Base-by-base conservation (phyloP, 495 filamentous ascomycete species). In the Symbiotaphrina buchneri region DNA sequence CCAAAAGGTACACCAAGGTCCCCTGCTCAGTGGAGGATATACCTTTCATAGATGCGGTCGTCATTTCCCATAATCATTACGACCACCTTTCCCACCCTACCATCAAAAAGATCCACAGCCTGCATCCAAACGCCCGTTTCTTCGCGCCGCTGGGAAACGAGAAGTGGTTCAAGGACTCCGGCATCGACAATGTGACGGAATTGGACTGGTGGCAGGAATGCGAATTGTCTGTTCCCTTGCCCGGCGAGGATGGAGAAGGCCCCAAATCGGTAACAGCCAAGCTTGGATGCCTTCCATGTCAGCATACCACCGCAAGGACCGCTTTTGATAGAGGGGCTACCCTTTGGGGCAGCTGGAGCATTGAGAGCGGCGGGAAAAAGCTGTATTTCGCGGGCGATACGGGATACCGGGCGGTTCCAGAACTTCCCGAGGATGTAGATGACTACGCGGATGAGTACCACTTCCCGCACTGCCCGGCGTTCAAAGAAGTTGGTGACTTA, bases 141-240 rank as follows among this genome's bases (percentile, higher is more conserved):
- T 87, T 93, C 36, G 84, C 77, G 13, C 80, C 80, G 0, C 47
- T 95, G 1, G 82, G 84, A n/a, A 71, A 87, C 33, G 79, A 79
- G 52, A 48, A 66, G 30, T 95, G 87, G 87, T 94, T 95, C 48
- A 51, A 52, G 27, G 35, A 49, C 2, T 60, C 55, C 18, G 78
- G 76, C 1, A 62, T 93, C 27, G 20, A 58, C 0, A 74, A 74
- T 21, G 71, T 87, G 24, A 85, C 77, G 1, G 85, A 94, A 52
- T 46, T 93, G 45, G 87, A 97, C 44, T 97, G 87, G 87, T 94
- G 87, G 84, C 75, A 92, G 39, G 69, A 79, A 35, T 63, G 68
- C 6, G 72, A 84, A 31, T 47, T 94, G 13, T 66, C 54, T 0
- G 45, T 93, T 27, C 61, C 61, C 20, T 59, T 61, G 0, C 25